Evolutionary conservation across 805 yeast species (phyloP).

Genomic region (Wickerhamiella domercqiae): DNA sequence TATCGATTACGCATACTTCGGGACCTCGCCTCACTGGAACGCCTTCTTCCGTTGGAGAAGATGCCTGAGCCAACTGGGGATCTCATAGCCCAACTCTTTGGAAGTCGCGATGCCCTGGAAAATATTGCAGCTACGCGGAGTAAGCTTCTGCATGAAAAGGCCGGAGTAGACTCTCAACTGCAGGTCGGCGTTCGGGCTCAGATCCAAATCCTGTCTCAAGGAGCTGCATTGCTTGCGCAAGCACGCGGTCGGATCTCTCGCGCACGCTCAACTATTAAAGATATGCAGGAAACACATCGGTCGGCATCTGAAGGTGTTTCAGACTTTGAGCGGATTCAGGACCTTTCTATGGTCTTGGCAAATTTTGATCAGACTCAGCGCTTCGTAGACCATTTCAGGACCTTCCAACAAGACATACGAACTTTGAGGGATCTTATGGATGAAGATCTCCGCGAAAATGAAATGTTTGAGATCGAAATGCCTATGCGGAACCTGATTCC

Average conservation of each 20-base stretch:
- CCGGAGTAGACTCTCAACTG: conserved; percentile 59
- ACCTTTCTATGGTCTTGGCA: conserved; percentile 52
- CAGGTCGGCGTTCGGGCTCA: conserved; percentile 54
- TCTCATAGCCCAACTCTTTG: conserved; percentile 15
- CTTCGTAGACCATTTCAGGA: conserved; percentile 46
- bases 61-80: conserved; percentile 4
- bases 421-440: conserved; percentile 40
- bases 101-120: conserved; percentile 20
- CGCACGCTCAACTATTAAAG: conserved; percentile 20
- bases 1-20: too few species aligned
- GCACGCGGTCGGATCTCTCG: conserved; percentile 29
- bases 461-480: conserved; percentile 25
- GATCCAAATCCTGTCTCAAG: conserved; percentile 36
- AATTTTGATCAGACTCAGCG: conserved; percentile 54
- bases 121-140: conserved; percentile 23
- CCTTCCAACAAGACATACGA: conserved; percentile 37
- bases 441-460: conserved; percentile 22
- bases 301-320: conserved; percentile 45
- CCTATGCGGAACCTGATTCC: conserved; percentile 40
- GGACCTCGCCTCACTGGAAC: too few species aligned
- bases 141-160: conserved; percentile 39
- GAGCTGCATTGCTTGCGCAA: conserved; percentile 22
- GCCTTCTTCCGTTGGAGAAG: too few species aligned
- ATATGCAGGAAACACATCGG: conserved; percentile 34
- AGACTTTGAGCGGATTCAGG: conserved; percentile 53